Evolutionary conservation across 805 yeast species (phyloP).

Genomic region (Grigorovia jiainica): DNA sequence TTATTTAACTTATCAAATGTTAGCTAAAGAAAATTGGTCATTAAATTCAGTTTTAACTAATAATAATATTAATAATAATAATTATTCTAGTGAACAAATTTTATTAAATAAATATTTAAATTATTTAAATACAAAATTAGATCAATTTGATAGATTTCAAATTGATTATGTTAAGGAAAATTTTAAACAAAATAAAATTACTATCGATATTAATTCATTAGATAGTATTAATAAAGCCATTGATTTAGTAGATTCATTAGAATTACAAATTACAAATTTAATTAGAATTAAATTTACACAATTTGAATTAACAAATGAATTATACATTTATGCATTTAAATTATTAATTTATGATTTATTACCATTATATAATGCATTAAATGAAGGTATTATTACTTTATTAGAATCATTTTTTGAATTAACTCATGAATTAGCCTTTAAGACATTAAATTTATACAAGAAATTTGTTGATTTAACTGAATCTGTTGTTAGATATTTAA

Average conservation of each 20-base stretch:
- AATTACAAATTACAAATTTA: constrained; percentile 67
- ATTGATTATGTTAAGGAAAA: constrained; percentile 76
- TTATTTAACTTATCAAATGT: background rate
- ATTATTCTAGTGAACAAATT: background rate
- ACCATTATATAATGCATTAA: constrained; percentile 77
- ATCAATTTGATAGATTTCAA: constrained; percentile 53
- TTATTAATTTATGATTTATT: constrained; percentile 84
- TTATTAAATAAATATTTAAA: constrained; percentile 55
- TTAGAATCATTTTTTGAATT: constrained; percentile 93
- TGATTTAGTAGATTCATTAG: constrained; percentile 73
- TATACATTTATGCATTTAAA: constrained; percentile 74
- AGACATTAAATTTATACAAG: constrained; percentile 77
- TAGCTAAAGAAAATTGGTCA: background rate
- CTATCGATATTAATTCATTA: constrained; percentile 36
- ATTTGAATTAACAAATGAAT: constrained; percentile 74
- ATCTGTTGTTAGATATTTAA: constrained; percentile 76
- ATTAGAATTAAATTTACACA: constrained; percentile 68
- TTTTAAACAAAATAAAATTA: constrained; percentile 37
- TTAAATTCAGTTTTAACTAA: too few species aligned
- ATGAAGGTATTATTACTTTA: constrained; percentile 91
- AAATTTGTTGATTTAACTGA: constrained; percentile 78
- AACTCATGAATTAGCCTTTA: constrained; percentile 74
- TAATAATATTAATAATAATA: background rate
- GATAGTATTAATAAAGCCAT: constrained; percentile 64
- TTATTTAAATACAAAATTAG: constrained; percentile 59